A percentile compares a stretch with the other conserved stretches of the same genome.
Evolutionary conservation across 805 yeast genomes (phyloP).

Genomic region (Pichia thaimueangensis): DNA sequence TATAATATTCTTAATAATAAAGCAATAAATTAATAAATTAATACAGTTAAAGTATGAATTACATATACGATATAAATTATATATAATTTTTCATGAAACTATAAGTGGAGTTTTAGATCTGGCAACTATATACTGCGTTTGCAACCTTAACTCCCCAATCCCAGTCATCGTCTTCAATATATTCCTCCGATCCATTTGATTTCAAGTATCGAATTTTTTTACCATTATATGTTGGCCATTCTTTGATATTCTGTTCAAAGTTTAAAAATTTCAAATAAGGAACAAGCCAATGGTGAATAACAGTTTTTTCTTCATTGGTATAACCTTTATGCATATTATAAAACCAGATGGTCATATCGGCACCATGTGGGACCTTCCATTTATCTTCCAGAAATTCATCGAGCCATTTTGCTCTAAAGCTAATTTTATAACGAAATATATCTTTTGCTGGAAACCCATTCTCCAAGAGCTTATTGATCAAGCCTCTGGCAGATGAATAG

Average conservation of each 20-base stretch:
- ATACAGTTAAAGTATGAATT: too few relatives aligned
- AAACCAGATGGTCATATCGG: slow-evolving; percentile 33
- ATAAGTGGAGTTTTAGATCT: too few relatives aligned
- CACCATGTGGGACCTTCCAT: slow-evolving; percentile 32
- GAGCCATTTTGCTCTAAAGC: slow-evolving; percentile 22
- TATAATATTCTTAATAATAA: too few relatives aligned
- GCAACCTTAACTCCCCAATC: slow-evolving; percentile 33
- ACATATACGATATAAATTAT: too few relatives aligned
- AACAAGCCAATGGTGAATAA: slow-evolving; percentile 22
- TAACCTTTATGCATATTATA: slow-evolving; percentile 23
- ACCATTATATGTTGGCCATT: slow-evolving; percentile 27
- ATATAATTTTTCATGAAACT: too few relatives aligned
- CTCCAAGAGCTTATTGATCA: slow-evolving; percentile 24
- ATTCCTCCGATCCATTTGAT: slow-evolving; percentile 25
- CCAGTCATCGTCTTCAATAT: slow-evolving; percentile 27
- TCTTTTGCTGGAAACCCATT: slow-evolving; percentile 24
- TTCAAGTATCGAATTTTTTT: slow-evolving; percentile 25
- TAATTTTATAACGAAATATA: slow-evolving; percentile 28
- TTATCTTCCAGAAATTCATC: slow-evolving; percentile 18
- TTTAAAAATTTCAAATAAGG: slow-evolving; percentile 29
- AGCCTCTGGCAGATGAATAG: slow-evolving; percentile 32
- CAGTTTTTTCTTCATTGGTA: slow-evolving; percentile 23
- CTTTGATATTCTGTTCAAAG: slow-evolving; percentile 18
- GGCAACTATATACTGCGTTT: slow-evolving; percentile 20
- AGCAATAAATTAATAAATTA: too few relatives aligned